phyloP scores from a whole-genome alignment of 306 rosid genomes.

The barrel medic (Medicago truncatula) region DNA sequence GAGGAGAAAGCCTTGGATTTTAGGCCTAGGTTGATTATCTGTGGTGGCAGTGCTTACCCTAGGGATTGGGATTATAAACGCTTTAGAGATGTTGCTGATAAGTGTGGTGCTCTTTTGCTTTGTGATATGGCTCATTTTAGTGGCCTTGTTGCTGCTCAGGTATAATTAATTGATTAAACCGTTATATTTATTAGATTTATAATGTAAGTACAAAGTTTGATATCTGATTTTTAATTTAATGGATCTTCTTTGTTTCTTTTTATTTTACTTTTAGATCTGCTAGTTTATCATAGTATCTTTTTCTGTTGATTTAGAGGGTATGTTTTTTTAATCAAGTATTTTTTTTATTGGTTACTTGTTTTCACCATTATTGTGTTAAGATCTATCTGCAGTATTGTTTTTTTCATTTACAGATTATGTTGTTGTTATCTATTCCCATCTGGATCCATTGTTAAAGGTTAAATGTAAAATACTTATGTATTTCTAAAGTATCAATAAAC shows the following conservation, averaged over 20 bases:
- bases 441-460: neutral
- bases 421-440: neutral
- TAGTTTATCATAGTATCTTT: neutral
- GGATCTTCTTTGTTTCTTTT: neutral
- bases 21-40: constrained; percentile 83
- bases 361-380: neutral
- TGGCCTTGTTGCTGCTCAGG: constrained; percentile 97
- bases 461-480: neutral
- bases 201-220: neutral
- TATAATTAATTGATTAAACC: constrained; percentile 4
- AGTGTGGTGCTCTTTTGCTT: constrained; percentile 85
- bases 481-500: too few species aligned
- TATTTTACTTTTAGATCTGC: neutral
- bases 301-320: neutral
- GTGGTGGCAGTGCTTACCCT: constrained; percentile 96
- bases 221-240: neutral
- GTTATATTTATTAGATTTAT: neutral
- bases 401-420: neutral
- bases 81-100: constrained; percentile 75
- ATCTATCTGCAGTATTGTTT: neutral
- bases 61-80: constrained; percentile 88
- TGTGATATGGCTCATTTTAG: constrained; percentile 97
- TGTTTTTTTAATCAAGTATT: too few species aligned
- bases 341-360: too few species aligned
- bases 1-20: constrained; percentile 98